phyloP scores from a whole-genome alignment of 192 early-diverging fungal genomes.

The Backusella tuberculispora region DNA sequence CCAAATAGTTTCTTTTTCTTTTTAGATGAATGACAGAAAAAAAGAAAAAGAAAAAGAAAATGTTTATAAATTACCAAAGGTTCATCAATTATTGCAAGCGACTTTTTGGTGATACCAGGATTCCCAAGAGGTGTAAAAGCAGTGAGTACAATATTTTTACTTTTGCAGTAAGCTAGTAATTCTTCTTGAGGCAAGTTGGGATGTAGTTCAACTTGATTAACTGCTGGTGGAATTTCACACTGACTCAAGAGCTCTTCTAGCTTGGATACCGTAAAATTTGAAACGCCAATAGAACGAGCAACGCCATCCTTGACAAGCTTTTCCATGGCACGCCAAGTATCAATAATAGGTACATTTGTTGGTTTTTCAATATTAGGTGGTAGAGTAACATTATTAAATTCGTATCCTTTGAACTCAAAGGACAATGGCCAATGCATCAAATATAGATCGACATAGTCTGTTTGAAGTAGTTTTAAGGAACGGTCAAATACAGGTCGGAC shows the following conservation, averaged over 20 bases:
- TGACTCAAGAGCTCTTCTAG: conserved; percentile 62
- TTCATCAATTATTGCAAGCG: too few species aligned
- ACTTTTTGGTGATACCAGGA: conserved; percentile 33
- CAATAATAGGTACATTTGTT: conserved; percentile 49
- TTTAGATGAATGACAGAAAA: too few species aligned
- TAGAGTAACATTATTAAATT: conserved; percentile 1
- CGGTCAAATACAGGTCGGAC: conserved; percentile 63
- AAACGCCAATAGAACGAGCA: conserved; percentile 73
- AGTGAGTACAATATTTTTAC: conserved; percentile 63
- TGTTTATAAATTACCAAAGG: neutral
- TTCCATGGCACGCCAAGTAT: conserved; percentile 80
- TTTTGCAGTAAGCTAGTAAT: conserved; percentile 64
- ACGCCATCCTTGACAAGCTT: conserved; percentile 61
- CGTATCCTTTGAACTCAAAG: conserved; percentile 43
- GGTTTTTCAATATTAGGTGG: conserved; percentile 32
- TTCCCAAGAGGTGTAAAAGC: conserved; percentile 75
- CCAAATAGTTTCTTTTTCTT: too few species aligned
- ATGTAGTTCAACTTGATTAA: conserved; percentile 63
- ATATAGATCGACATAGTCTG: conserved; percentile 83
- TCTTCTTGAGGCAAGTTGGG: conserved; percentile 59
- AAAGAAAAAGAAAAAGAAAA: too few species aligned
- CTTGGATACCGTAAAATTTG: conserved; percentile 64
- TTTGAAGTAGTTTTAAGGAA: conserved; percentile 69
- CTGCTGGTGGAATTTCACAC: conserved; percentile 68
- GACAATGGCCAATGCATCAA: conserved; percentile 87